Evolutionary conservation across 352 stramenopile species (phyloP).

Genomic region (Phytophthora pini): DNA sequence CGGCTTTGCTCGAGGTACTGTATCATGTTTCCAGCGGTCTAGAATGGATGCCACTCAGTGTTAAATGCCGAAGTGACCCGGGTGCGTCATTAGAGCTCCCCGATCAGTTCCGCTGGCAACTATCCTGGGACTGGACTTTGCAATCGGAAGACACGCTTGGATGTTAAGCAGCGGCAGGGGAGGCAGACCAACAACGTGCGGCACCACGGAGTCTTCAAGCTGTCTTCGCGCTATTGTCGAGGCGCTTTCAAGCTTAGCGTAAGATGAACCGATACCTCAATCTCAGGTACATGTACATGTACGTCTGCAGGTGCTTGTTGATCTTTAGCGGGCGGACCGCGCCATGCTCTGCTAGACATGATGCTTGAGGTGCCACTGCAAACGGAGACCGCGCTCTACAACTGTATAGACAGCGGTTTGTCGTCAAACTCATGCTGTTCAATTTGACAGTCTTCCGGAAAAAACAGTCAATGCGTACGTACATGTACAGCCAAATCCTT

Average conservation of each 20-base stretch:
- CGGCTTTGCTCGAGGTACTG: background rate
- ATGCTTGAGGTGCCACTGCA: slow-evolving; percentile 2
- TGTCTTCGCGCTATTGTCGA: too few species aligned
- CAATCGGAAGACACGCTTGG: background rate
- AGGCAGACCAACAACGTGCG: too few species aligned
- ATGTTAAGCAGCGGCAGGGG: slow-evolving; percentile 8
- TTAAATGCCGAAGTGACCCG: slow-evolving; percentile 12
- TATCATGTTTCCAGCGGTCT: slow-evolving; percentile 12
- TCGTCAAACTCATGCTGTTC: background rate
- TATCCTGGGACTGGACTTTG: slow-evolving; percentile 4
- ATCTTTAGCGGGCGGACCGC: too few species aligned
- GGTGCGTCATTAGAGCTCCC: slow-evolving; percentile 9
- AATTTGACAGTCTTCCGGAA: too few species aligned
- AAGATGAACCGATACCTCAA: too few species aligned
- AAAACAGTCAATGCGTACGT: too few species aligned
- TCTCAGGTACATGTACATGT: too few species aligned
- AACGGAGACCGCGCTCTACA: slow-evolving; percentile 12
- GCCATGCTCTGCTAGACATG: too few species aligned
- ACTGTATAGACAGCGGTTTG: slow-evolving; percentile 2
- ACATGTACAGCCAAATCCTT: too few species aligned
- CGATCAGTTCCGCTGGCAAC: slow-evolving; percentile 3
- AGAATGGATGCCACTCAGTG: slow-evolving; percentile 19
- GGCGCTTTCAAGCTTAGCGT: too few species aligned
- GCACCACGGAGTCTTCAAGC: too few species aligned
- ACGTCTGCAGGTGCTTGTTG: background rate